Percentiles rank a stretch among this genome's conserved stretches.
Evolutionary conservation across 148 eudicot genomes (phyloP).

Genomic region (Nepenthes gracilis): DNA sequence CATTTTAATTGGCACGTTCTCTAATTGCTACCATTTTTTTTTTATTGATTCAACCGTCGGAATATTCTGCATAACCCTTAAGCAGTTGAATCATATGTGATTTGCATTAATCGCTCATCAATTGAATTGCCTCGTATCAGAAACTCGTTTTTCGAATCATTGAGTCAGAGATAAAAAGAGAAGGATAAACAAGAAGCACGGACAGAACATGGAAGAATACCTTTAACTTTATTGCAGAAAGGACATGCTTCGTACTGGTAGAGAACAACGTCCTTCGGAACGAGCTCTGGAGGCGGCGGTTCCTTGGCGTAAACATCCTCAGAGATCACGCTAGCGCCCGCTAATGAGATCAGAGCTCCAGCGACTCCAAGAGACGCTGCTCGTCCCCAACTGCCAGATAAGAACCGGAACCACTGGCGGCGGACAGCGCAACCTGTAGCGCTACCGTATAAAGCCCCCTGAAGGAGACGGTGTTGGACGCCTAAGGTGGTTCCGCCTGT

Average conservation of each 20-base stretch:
- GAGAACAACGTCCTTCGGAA: slow-evolving; percentile 58
- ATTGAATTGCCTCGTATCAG: too few species aligned
- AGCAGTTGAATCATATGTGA: too few species aligned
- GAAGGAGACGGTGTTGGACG: slow-evolving; percentile 3
- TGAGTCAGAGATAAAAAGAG: too few species aligned
- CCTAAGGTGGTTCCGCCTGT: background rate
- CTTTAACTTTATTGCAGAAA: slow-evolving; percentile 94
- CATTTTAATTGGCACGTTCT: too few species aligned
- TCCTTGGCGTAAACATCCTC: slow-evolving; percentile 32
- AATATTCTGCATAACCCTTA: too few species aligned
- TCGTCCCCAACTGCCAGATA: background rate
- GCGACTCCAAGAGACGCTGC: slow-evolving; percentile 15
- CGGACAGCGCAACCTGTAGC: background rate
- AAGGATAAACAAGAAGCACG: too few species aligned
- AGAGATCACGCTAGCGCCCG: slow-evolving; percentile 12
- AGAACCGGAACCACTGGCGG: slow-evolving; percentile 5
- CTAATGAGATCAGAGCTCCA: slow-evolving; percentile 14
- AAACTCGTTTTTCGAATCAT: too few species aligned
- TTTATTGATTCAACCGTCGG: too few species aligned
- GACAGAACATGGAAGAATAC: slow-evolving; percentile 13
- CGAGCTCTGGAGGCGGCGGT: slow-evolving; percentile 13
- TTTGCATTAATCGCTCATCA: too few species aligned
- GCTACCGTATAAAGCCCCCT: slow-evolving; percentile 12
- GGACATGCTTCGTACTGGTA: slow-evolving; percentile 99
- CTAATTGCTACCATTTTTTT: too few species aligned